These are phyloP conservation scores for Peribolospora kevripleyi DNA, from an alignment of 768 basidiomycete genomes.

Conservation along the genomic window DNA sequence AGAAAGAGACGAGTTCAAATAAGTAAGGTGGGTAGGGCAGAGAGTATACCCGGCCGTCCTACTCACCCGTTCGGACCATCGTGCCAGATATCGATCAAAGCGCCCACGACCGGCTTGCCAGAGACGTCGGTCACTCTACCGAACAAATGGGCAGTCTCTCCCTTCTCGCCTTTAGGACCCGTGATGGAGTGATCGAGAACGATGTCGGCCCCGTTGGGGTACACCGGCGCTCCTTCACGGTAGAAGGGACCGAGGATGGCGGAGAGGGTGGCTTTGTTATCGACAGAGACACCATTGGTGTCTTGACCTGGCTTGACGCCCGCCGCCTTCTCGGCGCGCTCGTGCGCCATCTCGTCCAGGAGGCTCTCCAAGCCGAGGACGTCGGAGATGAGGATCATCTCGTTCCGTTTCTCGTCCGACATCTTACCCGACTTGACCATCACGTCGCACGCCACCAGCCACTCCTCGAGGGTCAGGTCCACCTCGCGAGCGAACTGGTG, in stretches of 20 bases:
- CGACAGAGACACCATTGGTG: not conserved
- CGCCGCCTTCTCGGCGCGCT: too few relatives aligned
- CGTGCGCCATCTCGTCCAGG: slow-evolving; percentile 44
- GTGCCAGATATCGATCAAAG: slow-evolving; percentile 13
- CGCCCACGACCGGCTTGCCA: slow-evolving; percentile 13
- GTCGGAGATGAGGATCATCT: slow-evolving; percentile 71
- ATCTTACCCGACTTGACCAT: not conserved
- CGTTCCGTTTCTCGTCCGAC: slow-evolving; percentile 15
- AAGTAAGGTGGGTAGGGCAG: not conserved
- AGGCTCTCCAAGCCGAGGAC: slow-evolving; percentile 53
- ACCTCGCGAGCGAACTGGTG: slow-evolving; percentile 23
- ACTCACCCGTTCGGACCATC: not conserved
- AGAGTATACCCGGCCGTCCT: not conserved
- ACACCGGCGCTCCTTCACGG: slow-evolving; percentile 6
- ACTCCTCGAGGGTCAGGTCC: slow-evolving; percentile 51
- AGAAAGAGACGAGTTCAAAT: not conserved
- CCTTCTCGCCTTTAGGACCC: slow-evolving; percentile 4
- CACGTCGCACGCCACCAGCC: slow-evolving; percentile 23
- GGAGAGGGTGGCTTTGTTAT: slow-evolving; percentile 4
- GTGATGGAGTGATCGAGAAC: slow-evolving; percentile 1
- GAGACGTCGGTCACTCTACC: slow-evolving; percentile 5
- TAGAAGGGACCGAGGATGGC: slow-evolving; percentile 16
- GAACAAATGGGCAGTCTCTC: slow-evolving; percentile 5
- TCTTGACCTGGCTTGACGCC: too few relatives aligned
- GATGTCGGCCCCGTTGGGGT: slow-evolving; percentile 11